phyloP scores from a whole-genome alignment of 352 stramenopile species.

The Phytophthora aleatoria region DNA sequence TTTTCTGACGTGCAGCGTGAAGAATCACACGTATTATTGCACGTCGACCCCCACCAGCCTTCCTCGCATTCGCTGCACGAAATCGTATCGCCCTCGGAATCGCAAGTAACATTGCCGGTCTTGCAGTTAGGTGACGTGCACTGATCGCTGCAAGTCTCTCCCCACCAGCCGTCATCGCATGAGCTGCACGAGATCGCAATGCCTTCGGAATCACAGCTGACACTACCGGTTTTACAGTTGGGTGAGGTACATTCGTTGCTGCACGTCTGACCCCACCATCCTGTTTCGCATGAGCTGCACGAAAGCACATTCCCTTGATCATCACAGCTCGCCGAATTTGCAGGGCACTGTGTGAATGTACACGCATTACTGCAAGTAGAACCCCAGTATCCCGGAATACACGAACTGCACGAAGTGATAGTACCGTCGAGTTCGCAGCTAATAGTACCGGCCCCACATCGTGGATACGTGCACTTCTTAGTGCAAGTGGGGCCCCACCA shows the following conservation, averaged over 20 bases:
- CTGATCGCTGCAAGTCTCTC: not conserved
- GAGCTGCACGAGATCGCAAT: not conserved
- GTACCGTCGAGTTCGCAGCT: not conserved
- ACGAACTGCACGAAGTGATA: not conserved
- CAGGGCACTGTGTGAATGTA: not conserved
- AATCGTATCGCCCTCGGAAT: not conserved
- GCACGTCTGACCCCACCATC: not conserved
- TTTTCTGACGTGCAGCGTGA: not conserved
- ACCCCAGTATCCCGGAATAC: not conserved
- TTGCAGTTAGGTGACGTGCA: not conserved
- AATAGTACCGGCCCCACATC: not conserved
- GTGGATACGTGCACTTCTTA: not conserved
- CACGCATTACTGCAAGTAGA: not conserved
- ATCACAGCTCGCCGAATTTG: not conserved
- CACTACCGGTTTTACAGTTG: not conserved
- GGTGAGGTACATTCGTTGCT: not conserved
- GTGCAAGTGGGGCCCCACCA: conserved; percentile 9
- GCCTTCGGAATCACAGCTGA: not conserved
- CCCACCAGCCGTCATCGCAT: not conserved
- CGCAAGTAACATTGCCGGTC: not conserved
- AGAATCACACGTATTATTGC: not conserved
- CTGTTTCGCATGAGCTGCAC: not conserved
- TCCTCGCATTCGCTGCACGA: conserved; percentile 3
- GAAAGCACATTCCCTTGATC: not conserved
- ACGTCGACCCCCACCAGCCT: not conserved